A percentile compares a stretch with the other conserved stretches of the same genome.
These are phyloP conservation scores for Argentina anserina DNA, from an alignment of 306 rosid genomes.

Conservation along the genomic window DNA sequence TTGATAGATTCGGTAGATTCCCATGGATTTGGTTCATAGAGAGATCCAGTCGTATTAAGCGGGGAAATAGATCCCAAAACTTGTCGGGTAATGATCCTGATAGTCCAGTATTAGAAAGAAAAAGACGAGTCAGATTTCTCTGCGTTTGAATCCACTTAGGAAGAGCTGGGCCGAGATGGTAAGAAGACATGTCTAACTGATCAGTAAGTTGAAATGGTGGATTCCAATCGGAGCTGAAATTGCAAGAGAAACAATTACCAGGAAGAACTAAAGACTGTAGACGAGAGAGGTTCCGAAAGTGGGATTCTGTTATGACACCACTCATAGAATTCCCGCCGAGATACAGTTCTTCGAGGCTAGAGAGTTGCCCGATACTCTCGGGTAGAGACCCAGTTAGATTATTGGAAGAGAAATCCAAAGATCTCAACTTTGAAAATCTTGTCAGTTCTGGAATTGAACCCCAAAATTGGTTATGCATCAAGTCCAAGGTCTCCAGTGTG, in stretches of 20 bases:
- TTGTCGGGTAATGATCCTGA: background rate
- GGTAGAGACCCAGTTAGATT: conserved; percentile 21
- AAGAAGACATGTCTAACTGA: rapidly evolving
- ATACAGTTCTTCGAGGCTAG: rapidly evolving
- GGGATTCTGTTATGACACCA: conserved; percentile 19
- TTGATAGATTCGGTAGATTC: background rate
- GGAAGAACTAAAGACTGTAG: background rate
- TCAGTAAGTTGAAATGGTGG: background rate
- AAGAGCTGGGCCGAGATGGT: conserved; percentile 15
- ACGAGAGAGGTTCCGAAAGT: conserved; percentile 12
- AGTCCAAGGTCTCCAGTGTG: background rate
- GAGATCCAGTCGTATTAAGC: rapidly evolving
- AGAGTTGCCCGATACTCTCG: conserved; percentile 4
- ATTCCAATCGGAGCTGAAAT: conserved; percentile 28
- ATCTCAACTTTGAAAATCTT: background rate
- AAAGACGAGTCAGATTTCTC: background rate
- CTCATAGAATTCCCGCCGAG: conserved; percentile 19
- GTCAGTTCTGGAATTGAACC: background rate
- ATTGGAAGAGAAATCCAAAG: background rate
- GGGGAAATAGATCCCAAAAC: background rate
- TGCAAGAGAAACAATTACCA: conserved; percentile 20
- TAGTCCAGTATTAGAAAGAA: background rate
- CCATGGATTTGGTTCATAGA: background rate
- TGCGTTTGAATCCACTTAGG: background rate
- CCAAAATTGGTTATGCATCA: background rate